Base-by-base conservation (phyloP, 495 filamentous ascomycete genomes). In the Diplogelasinospora grovesii region DNA sequence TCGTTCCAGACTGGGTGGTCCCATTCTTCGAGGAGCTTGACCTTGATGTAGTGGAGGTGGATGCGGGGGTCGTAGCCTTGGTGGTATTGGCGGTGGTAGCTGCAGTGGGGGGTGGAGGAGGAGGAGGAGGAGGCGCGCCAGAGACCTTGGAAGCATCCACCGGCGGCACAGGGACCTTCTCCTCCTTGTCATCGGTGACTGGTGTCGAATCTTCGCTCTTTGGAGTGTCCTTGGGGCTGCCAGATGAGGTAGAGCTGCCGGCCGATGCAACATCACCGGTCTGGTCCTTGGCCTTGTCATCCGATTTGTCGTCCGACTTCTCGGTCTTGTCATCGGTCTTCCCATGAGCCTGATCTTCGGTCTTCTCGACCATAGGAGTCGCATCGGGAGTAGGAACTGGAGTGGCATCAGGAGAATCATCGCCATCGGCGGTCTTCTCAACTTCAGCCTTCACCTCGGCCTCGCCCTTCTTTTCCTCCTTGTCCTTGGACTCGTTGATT, bases 81-180 rank as follows among this genome's bases (percentile, higher is more conserved):
- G 25, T 39, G 14, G 36, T 11, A 4, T 15, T 26, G 18, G 25
- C 22, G 10, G 23, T 27, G 5, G 22, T 40, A 14, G 27, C 27
- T 10, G 24, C 29, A 11, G 39, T 3, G 9, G 21, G 4, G 4
- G n/a, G 24, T n/a, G 49, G 15, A 0, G 47, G 34, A 5, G 48
- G 13, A 5, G 54, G 43, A 0, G 54, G 56, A 20, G 56, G 56
- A 6, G 36, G n/a, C n/a, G n/a, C 48, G 22, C 57, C 57, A 3
- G 55, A 51, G 0, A 56, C 45, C 15, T 48, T 46, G 18, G 48
- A 33, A 32, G 27, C 38, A 16, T 48, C 45, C 22, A 49, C 53
- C 3, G 59, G 53, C 6, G 61, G 51, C 1, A 60, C 53, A 3
- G 53, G 46, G 5, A 59, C 53, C 49, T 61, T 60, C 21, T 62